A percentile compares a stretch with the other conserved stretches of the same genome.
These are phyloP conservation scores for Plasmodium sp. DNA, from an alignment of 169 alveolate genomes.

Conservation along the genomic window DNA sequence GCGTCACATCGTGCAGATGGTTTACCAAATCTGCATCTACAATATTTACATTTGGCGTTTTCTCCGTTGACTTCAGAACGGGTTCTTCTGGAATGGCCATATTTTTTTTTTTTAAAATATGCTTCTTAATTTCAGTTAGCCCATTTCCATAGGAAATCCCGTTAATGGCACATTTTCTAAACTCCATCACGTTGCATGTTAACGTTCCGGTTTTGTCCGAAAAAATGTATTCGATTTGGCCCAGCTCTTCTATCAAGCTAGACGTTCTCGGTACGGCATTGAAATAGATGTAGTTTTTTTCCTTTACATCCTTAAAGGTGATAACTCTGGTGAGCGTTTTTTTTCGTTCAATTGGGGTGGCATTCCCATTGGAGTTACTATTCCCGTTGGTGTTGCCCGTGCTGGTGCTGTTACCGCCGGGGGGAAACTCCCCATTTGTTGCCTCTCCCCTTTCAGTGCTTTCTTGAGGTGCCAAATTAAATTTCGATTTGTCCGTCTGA, in stretches of 20 bases:
- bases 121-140: conserved; percentile 81
- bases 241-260: conserved; percentile 95
- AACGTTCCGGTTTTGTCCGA: conserved; percentile 96
- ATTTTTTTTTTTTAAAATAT: conserved; percentile 80
- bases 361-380: not conserved
- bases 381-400: not conserved
- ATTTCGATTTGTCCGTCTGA: not conserved
- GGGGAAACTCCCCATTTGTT: not conserved
- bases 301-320: conserved; percentile 31
- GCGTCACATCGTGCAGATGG: conserved; percentile 76
- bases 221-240: conserved; percentile 94
- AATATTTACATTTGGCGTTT: conserved; percentile 81
- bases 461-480: not conserved
- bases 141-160: conserved; percentile 88
- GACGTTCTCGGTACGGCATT: conserved; percentile 93
- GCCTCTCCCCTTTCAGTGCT: not conserved
- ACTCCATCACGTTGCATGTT: conserved; percentile 94
- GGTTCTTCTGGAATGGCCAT: conserved; percentile 78
- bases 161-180: conserved; percentile 86
- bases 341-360: not conserved
- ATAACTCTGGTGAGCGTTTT: conserved; percentile 3
- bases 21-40: conserved; percentile 79
- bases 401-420: not conserved
- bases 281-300: conserved; percentile 59
- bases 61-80: conserved; percentile 41